Evolutionary conservation across 2,329 filamentous ascomycete species (phyloP).

Genomic region (Alternaria sp.): DNA sequence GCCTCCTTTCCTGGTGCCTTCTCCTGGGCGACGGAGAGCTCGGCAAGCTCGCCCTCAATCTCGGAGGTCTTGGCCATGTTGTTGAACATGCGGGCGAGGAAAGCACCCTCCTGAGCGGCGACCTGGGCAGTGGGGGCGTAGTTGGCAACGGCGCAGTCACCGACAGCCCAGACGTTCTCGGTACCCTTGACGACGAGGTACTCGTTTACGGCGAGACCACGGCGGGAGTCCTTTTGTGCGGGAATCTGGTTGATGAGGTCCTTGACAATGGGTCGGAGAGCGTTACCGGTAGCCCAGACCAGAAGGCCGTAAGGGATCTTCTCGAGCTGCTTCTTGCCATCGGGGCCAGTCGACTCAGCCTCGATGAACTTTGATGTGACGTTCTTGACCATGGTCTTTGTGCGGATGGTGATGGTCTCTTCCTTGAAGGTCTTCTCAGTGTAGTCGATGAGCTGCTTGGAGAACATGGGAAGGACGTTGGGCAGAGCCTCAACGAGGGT

Average conservation of each 20-base stretch:
- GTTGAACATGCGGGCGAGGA: slow-evolving; percentile 96
- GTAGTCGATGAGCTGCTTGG: slow-evolving; percentile 98
- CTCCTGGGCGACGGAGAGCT: slow-evolving; percentile 68
- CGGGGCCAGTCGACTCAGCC: slow-evolving; percentile 81
- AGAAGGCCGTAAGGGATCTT: slow-evolving; percentile 92
- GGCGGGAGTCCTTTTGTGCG: slow-evolving; percentile 92
- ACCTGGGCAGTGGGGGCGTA: slow-evolving; percentile 98
- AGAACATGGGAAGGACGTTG: slow-evolving; percentile 97
- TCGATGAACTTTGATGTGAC: slow-evolving; percentile 93
- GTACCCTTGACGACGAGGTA: slow-evolving; percentile 98
- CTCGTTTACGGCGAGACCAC: slow-evolving; percentile 96
- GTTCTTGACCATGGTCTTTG: slow-evolving; percentile 99
- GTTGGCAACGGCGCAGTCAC: slow-evolving; percentile 96
- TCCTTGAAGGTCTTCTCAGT: slow-evolving; percentile 99
- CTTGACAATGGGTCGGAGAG: slow-evolving; percentile 84
- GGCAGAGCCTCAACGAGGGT: slow-evolving; percentile 97
- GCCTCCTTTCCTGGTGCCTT: slow-evolving; percentile 72
- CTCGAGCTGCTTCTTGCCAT: slow-evolving; percentile 83
- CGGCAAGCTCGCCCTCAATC: slow-evolving; percentile 77
- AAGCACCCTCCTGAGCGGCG: slow-evolving; percentile 91
- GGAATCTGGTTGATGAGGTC: slow-evolving; percentile 93
- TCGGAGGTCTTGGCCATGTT: slow-evolving; percentile 95
- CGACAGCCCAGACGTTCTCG: slow-evolving; percentile 97
- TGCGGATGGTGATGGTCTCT: slow-evolving; percentile 96
- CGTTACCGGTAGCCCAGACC: slow-evolving; percentile 98